Evolutionary conservation across 495 filamentous ascomycete genomes (phyloP).

Genomic region (Tuber calosporum): DNA sequence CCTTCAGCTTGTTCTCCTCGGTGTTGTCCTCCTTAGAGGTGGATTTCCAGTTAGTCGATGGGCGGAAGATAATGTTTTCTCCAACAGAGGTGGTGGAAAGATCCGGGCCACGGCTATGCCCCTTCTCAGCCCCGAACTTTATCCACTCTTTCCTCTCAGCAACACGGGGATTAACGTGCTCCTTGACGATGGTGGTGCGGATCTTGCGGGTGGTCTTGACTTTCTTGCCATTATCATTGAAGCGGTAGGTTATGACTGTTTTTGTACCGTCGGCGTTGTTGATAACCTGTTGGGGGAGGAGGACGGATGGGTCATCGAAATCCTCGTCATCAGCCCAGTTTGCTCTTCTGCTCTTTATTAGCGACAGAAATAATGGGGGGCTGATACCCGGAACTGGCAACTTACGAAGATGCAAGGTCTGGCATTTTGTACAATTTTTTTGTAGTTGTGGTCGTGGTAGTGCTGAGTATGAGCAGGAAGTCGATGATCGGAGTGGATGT

Average conservation of each 20-base stretch:
- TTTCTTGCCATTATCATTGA: slow-evolving; percentile 89
- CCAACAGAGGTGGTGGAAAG: slow-evolving; percentile 85
- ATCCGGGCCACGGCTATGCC: slow-evolving; percentile 58
- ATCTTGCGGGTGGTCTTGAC: slow-evolving; percentile 93
- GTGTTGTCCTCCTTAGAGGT: slow-evolving; percentile 71
- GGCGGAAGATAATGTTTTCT: slow-evolving; percentile 95
- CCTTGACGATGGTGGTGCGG: slow-evolving; percentile 76
- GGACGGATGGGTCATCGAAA: slow-evolving; percentile 72
- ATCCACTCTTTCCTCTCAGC: slow-evolving; percentile 84
- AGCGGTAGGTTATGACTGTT: slow-evolving; percentile 80
- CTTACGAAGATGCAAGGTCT: not conserved
- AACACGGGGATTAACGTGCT: slow-evolving; percentile 91
- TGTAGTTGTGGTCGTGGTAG: not conserved
- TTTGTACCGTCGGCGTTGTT: slow-evolving; percentile 97
- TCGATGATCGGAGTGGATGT: not conserved
- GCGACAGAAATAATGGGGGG: not conserved
- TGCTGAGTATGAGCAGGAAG: not conserved
- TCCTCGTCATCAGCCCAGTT: slow-evolving; percentile 97
- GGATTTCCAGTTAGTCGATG: slow-evolving; percentile 81
- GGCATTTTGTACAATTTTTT: not conserved
- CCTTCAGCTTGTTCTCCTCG: slow-evolving; percentile 77
- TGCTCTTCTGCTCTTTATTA: slow-evolving; percentile 36
- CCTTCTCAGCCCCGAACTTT: slow-evolving; percentile 85
- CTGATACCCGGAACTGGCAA: not conserved
- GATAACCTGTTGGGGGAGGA: slow-evolving; percentile 78